phyloP scores from a whole-genome alignment of 305 asterid species.

The Withania somnifera region DNA sequence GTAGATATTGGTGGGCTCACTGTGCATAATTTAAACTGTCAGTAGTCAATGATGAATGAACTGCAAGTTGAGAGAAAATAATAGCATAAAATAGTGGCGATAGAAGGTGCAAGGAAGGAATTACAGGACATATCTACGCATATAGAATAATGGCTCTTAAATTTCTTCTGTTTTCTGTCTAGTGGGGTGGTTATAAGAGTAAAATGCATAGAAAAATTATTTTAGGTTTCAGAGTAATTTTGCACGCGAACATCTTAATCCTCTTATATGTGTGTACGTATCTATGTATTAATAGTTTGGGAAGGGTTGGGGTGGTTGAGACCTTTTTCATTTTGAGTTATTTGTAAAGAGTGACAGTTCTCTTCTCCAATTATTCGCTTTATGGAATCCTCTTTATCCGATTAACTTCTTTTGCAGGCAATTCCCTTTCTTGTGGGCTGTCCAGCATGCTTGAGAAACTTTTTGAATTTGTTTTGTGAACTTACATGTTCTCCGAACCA shows the following conservation, averaged over 20 bases:
- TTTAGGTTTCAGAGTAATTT: not conserved
- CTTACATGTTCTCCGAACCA: conserved; percentile 97
- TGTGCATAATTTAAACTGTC: not conserved
- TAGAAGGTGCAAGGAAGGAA: not conserved
- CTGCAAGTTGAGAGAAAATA: not conserved
- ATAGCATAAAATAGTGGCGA: not conserved
- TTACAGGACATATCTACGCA: not conserved
- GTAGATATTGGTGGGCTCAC: not conserved
- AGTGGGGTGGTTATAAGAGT: not conserved
- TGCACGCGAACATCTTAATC: not conserved
- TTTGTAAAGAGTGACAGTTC: not conserved
- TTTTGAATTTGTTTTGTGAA: conserved; percentile 96
- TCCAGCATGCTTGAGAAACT: conserved; percentile 99
- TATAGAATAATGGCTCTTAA: not conserved
- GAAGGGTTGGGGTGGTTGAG: not conserved
- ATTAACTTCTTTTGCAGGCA: conserved; percentile 62
- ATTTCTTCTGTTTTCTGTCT: not conserved
- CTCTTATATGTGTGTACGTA: not conserved
- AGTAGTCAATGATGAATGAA: not conserved
- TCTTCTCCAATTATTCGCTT: not conserved
- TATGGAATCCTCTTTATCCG: conserved; percentile 11
- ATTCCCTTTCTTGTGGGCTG: conserved; percentile 98
- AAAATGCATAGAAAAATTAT: not conserved
- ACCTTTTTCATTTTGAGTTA: not conserved
- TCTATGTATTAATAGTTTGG: not conserved